phyloP scores from a whole-genome alignment of 164 flowering plant species.

The Magnolia changhungtana region DNA sequence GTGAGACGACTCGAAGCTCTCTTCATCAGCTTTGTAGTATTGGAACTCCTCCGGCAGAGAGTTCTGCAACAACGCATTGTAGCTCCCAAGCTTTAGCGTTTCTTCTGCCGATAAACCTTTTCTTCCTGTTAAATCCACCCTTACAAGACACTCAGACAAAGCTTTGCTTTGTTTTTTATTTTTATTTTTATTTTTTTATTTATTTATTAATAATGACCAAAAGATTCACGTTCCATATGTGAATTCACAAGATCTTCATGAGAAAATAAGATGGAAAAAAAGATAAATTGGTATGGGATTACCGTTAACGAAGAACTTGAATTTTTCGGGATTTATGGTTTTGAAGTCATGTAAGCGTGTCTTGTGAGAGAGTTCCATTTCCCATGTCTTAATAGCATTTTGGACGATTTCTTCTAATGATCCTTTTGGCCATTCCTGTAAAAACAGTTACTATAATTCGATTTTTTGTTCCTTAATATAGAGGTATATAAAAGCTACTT shows the following conservation, averaged over 20 bases:
- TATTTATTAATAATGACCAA: too few species aligned
- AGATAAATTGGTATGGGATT: neutral
- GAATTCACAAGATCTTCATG: too few species aligned
- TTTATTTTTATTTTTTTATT: too few species aligned
- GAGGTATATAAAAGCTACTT: too few species aligned
- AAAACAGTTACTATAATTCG: too few species aligned
- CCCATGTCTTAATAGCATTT: conserved; percentile 87
- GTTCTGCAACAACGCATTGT: conserved; percentile 74
- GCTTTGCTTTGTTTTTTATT: too few species aligned
- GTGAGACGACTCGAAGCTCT: conserved; percentile 80
- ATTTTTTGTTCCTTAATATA: too few species aligned
- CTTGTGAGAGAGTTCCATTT: conserved; percentile 93
- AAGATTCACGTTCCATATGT: too few species aligned
- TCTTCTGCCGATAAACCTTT: conserved; percentile 73
- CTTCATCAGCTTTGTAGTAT: conserved; percentile 74
- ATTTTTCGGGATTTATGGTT: conserved; percentile 71
- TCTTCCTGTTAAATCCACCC: conserved; percentile 45
- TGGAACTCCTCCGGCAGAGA: conserved; percentile 62
- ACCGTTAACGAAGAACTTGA: conserved; percentile 85
- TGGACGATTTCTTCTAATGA: conserved; percentile 81
- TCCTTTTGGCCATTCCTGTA: conserved; percentile 39
- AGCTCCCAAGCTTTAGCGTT: conserved; percentile 65
- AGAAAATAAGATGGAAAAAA: too few species aligned
- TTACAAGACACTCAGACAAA: too few species aligned
- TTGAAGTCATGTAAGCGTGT: conserved; percentile 62